A percentile compares a stretch with the other conserved stretches of the same genome.
Evolutionary conservation across 305 asterid genomes (phyloP).

Genomic region (Lippia alba): DNA sequence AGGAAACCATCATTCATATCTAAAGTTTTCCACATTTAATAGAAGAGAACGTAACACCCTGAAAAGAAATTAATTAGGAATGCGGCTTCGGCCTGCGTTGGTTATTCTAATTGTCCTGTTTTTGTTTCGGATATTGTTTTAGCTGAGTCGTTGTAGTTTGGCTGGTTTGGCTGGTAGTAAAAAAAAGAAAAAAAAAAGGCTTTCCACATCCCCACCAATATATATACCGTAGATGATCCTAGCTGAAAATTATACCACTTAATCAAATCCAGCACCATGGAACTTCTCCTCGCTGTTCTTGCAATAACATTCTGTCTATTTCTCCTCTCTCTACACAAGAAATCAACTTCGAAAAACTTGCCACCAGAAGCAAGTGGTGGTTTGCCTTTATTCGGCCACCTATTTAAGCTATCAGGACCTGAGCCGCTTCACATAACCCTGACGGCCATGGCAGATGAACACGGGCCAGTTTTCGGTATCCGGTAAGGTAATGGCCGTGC

Average conservation of each 20-base stretch:
- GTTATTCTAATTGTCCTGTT: too few species aligned
- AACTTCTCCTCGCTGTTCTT: not conserved
- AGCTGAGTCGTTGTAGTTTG: too few species aligned
- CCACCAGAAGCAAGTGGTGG: constrained; percentile 49
- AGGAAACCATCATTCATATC: too few species aligned
- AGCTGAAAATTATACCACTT: not conserved
- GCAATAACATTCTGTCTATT: not conserved
- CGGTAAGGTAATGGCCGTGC: constrained; percentile 38
- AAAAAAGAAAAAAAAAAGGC: too few species aligned
- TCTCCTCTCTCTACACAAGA: not conserved
- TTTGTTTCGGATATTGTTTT: too few species aligned
- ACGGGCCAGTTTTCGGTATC: constrained; percentile 49
- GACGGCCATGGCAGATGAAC: constrained; percentile 43
- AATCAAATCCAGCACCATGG: constrained; percentile 15
- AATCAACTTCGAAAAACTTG: not conserved
- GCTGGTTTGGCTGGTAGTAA: too few species aligned
- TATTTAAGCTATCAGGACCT: constrained; percentile 38
- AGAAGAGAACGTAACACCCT: too few species aligned
- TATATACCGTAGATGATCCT: not conserved
- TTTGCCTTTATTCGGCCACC: constrained; percentile 51
- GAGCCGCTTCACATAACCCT: constrained; percentile 39
- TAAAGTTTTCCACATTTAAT: too few species aligned
- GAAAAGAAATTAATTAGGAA: too few species aligned
- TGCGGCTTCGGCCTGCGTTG: too few species aligned
- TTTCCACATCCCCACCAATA: not conserved